phyloP scores from a whole-genome alignment of 495 filamentous ascomycete species.

The Penicillium subrubescens region DNA sequence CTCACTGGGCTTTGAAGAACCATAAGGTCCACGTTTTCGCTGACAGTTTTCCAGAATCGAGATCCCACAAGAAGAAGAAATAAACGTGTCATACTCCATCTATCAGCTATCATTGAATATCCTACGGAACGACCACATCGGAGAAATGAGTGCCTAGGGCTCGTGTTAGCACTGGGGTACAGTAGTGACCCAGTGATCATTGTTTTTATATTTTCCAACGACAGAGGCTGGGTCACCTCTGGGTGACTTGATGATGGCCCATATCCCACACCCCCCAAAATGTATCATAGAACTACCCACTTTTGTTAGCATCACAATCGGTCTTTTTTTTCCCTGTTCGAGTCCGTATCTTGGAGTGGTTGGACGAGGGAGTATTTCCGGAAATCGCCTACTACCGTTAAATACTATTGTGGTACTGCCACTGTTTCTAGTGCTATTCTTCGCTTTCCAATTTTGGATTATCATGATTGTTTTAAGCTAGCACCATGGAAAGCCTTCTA shows the following conservation, averaged over 20 bases:
- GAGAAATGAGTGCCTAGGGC: not conserved
- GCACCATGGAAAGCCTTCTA: not conserved
- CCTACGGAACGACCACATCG: not conserved
- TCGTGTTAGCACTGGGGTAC: not conserved
- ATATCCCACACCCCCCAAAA: not conserved
- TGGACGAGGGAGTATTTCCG: not conserved
- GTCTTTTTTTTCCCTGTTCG: not conserved
- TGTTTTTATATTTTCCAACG: not conserved
- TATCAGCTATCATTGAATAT: not conserved
- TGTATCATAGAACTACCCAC: constrained; percentile 4
- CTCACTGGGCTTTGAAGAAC: not conserved
- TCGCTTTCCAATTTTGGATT: not conserved
- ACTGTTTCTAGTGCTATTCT: not conserved
- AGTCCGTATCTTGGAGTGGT: not conserved
- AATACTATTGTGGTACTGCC: not conserved
- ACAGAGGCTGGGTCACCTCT: not conserved
- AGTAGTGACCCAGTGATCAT: not conserved
- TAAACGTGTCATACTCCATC: constrained; percentile 13
- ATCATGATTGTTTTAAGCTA: not conserved
- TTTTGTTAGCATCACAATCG: not conserved
- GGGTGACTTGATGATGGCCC: not conserved
- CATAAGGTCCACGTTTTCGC: not conserved
- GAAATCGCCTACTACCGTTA: not conserved
- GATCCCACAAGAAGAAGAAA: constrained; percentile 50
- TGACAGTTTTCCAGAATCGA: constrained; percentile 36